Conservation (phyloP, 257 asterid species). For the Solanum clarkiae region DNA sequence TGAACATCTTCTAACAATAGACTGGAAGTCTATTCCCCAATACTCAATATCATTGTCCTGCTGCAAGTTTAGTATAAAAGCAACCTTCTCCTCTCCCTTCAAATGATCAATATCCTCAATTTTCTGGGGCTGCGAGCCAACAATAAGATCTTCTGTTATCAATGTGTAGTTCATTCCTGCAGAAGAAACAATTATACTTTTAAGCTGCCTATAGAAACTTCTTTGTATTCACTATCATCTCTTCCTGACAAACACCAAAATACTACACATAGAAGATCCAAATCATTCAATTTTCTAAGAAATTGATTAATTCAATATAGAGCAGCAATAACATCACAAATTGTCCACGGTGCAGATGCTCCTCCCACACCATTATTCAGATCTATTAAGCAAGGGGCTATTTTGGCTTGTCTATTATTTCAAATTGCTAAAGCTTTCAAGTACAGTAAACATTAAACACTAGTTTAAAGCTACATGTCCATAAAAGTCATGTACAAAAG, state of each 20-base stretch:
- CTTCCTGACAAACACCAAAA: background rate
- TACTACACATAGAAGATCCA: background rate
- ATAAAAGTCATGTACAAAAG: background rate
- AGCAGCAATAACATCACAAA: background rate
- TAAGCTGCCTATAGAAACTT: slow-evolving; percentile 1
- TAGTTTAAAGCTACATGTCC: background rate
- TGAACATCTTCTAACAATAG: slow-evolving; percentile 49
- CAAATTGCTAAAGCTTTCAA: background rate
- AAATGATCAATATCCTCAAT: slow-evolving; percentile 73
- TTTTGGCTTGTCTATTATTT: background rate
- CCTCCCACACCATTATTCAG: background rate
- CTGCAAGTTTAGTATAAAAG: slow-evolving; percentile 78
- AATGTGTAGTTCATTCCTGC: slow-evolving; percentile 91
- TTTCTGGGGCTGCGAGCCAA: slow-evolving; percentile 95
- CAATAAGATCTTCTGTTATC: slow-evolving; percentile 71
- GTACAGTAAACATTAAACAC: background rate
- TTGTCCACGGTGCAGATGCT: background rate
- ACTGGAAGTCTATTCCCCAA: slow-evolving; percentile 74
- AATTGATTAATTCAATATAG: background rate
- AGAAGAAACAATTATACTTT: background rate
- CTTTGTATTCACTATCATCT: background rate
- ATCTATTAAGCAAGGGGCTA: background rate
- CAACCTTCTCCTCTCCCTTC: slow-evolving; percentile 57
- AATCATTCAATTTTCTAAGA: too few species aligned
- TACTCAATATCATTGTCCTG: slow-evolving; percentile 71